Evolutionary conservation across 768 basidiomycete genomes (phyloP), one percentile per base, ranked within the genome.

Genomic region (Mycena amicta): DNA sequence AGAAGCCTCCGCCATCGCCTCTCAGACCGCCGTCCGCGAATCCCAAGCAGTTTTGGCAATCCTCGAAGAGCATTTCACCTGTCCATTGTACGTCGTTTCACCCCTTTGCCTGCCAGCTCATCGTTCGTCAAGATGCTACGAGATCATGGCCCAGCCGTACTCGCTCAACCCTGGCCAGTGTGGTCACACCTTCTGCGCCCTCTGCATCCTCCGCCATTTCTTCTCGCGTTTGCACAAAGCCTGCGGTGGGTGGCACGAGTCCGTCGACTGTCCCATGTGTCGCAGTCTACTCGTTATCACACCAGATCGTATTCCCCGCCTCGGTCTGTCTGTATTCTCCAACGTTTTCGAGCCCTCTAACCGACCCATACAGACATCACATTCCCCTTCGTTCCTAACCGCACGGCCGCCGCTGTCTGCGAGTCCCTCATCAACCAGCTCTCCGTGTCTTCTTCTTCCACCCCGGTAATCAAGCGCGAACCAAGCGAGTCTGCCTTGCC

Each of bases 181-280:
- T 60, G 88, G 88, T 11, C 88, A 90, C 66, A 81, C 86, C 3
- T 89, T 86, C 66, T 89, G 86, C 67, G 82, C 83, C 28, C 72
- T 84, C 49, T 88, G 86, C 71, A 84, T 87, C 59, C 70, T 89
- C 28, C 83, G 83, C 66, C 87, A 86, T 84, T 83, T 84, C 71
- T 88, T 88, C 74, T 84, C 86, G 65, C 82, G 83, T 49, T 71
- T 88, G 27, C 87, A 89, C 70, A 75, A 74, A 20, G 75, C 74
- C 1, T 89, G 88, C 66, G 86, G 86, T 27, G 74, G 75, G 29
- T 90, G 88, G 88, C 88, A 88, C 60, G 83, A 86, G 64, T 68
- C 80, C 13, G 84, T 88, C 41, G 83, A 85, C 62, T 89, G 86
- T 69, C 88, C 87, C 31, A 77, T 88, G 57, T 89, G 87, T 70